Evolutionary conservation across 768 basidiomycete species (phyloP).

Genomic region (Pleurotus platypus): DNA sequence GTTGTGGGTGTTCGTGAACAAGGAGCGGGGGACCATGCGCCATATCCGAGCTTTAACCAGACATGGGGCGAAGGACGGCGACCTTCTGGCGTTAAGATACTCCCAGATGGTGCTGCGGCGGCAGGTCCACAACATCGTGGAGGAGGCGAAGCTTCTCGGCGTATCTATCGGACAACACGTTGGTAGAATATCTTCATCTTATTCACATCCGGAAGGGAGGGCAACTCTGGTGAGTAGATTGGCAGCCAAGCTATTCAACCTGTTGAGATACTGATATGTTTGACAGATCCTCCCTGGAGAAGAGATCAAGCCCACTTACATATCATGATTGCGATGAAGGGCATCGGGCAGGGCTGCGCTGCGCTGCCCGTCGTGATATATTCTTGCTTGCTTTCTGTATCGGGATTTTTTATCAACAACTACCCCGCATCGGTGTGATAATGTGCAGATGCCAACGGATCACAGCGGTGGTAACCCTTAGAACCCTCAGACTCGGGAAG

Average conservation of each 20-base stretch:
- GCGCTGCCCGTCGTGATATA: too few relatives aligned
- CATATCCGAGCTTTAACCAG: neutral
- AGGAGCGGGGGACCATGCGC: neutral
- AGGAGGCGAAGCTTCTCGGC: neutral
- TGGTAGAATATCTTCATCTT: neutral
- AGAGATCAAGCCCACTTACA: neutral
- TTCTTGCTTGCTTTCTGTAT: too few relatives aligned
- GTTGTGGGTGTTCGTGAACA: conserved; percentile 3
- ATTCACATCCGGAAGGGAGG: neutral
- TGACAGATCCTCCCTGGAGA: neutral
- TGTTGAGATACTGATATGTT: neutral
- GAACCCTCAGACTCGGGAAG: neutral
- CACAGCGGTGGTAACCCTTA: neutral
- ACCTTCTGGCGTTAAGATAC: neutral
- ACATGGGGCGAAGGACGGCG: neutral
- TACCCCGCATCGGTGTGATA: too few relatives aligned
- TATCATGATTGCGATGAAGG: too few relatives aligned
- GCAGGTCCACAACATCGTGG: neutral
- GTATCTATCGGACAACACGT: conserved; percentile 2
- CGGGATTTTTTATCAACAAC: too few relatives aligned
- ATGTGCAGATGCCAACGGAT: too few relatives aligned
- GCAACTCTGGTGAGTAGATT: neutral
- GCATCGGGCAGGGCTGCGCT: too few relatives aligned
- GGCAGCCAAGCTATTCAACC: too few relatives aligned
- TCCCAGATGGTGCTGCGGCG: neutral